Base-by-base conservation (phyloP, 306 rosid species). In the Macrotyloma uniflorum region DNA sequence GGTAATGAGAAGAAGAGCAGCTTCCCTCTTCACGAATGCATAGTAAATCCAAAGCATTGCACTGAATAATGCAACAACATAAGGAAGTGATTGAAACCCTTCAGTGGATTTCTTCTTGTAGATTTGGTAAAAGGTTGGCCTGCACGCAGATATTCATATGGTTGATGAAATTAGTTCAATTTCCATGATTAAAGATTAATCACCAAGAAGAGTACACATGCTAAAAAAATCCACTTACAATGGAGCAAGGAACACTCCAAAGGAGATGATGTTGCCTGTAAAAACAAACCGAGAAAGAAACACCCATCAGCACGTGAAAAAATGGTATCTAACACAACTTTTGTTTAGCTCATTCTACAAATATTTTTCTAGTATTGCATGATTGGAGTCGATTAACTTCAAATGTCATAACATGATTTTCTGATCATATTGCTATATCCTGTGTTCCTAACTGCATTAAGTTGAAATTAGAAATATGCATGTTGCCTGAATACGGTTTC, bases 1-100 rank as follows among this genome's bases (percentile, higher is more conserved):
- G 74, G 99, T 91, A 83, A 93, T 87, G 70, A 96, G 94, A 76
- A 96, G 91, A 45, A 93, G 89, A 42, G 85, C 84, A 18, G 90
- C 74, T 14, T 89, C 91, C 23, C 59, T 61, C 53, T 96, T 93
- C 16, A 91, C 86, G 51, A 90, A 63, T 5, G 96, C 99, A 4
- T 96, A 96, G 90, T 93, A 96, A 51, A 96, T 87, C 96, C 94
- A 91, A 54, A 93, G 87, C 97, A 90, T 93, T 33, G 87, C 94
- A 75, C 99, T 96, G 53, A 96, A 83, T 1, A 96, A 86, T 49
- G 90, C 91, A n/a, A 96, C 88, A 72, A 90, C 94, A 57, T 96
- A 96, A 2, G 99, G 97, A 47, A 93, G 86, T 18, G 94, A 81
- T 32, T 93, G 99, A 63, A 83, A 96, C 22, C 96, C 98, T 33